Evolutionary conservation across 1,139 yeast genomes (phyloP).

Genomic region (Hemisphaericaspora xylofermentans): DNA sequence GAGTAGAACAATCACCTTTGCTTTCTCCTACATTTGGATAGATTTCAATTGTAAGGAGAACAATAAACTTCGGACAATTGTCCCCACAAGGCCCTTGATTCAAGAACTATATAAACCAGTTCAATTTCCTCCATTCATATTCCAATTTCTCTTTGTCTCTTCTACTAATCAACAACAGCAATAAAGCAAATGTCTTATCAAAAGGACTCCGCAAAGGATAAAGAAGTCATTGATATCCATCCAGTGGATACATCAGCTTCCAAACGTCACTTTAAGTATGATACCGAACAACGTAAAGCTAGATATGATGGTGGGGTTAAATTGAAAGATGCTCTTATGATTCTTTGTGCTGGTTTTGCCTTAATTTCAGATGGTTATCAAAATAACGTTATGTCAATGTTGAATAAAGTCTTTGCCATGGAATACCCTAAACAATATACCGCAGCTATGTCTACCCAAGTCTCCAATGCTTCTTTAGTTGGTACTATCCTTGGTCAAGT

Average conservation of each 20-base stretch:
- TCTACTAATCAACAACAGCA: too few relatives aligned
- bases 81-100: too few relatives aligned
- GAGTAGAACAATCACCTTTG: too few relatives aligned
- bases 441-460: conserved; percentile 42
- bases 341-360: conserved; percentile 50
- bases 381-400: conserved; percentile 51
- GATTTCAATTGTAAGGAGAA: too few relatives aligned
- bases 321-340: conserved; percentile 32
- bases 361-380: conserved; percentile 55
- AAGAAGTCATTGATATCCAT: neutral
- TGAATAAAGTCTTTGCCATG: conserved; percentile 36
- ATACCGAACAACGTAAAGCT: conserved; percentile 30
- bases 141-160: too few relatives aligned
- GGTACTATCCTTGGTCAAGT: conserved; percentile 53
- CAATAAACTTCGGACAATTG: too few relatives aligned
- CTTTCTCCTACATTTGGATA: too few relatives aligned
- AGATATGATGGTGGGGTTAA: conserved; percentile 32
- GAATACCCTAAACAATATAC: conserved; percentile 33
- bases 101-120: too few relatives aligned
- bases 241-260: conserved; percentile 5
- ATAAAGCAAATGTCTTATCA: too few relatives aligned
- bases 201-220: neutral
- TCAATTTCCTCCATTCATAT: too few relatives aligned
- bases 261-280: conserved; percentile 28
- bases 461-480: conserved; percentile 49